A percentile compares a stretch with the other conserved stretches of the same genome.
Conservation (phyloP, 805 yeast genomes). For the Candida ovalis region DNA sequence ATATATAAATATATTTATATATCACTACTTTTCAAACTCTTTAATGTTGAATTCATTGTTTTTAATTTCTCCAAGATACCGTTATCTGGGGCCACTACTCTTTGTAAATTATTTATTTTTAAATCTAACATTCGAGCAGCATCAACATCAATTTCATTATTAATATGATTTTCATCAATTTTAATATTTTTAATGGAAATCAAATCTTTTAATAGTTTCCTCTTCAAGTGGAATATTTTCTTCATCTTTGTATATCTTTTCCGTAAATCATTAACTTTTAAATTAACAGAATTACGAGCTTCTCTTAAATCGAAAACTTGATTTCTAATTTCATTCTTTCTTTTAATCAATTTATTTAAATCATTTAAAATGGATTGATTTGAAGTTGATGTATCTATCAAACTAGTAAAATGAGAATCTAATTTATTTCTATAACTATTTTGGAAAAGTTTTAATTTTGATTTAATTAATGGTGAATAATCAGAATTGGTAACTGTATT, state of each 20-base stretch:
- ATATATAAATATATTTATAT: too few relatives aligned
- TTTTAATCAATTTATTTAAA: slow-evolving; percentile 24
- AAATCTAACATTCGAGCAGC: slow-evolving; percentile 9
- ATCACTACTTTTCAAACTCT: slow-evolving; percentile 5
- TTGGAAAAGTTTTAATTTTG: slow-evolving; percentile 7
- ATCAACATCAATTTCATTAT: slow-evolving; percentile 1
- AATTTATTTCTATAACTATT: slow-evolving; percentile 21
- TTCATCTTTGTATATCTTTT: slow-evolving; percentile 9
- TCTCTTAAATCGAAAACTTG: slow-evolving; percentile 28
- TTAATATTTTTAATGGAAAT: slow-evolving; percentile 5
- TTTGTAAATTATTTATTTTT: slow-evolving; percentile 17
- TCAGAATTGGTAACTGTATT: neutral
- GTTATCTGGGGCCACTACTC: slow-evolving; percentile 20
- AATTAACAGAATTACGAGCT: slow-evolving; percentile 21
- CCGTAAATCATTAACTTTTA: slow-evolving; percentile 20
- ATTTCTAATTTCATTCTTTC: slow-evolving; percentile 29
- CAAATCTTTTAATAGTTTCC: slow-evolving; percentile 15
- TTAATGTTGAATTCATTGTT: slow-evolving; percentile 25
- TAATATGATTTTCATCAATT: neutral
- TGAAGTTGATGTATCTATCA: slow-evolving; percentile 34
- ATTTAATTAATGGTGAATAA: neutral
- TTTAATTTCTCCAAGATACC: slow-evolving; percentile 28
- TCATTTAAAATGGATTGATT: slow-evolving; percentile 32
- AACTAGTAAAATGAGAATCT: slow-evolving; percentile 27
- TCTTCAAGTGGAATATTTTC: slow-evolving; percentile 12